A percentile compares a stretch with the other conserved stretches of the same genome.
Evolutionary conservation across 2,329 filamentous ascomycete species (phyloP).

Genomic region (Cordyceps farinosa): DNA sequence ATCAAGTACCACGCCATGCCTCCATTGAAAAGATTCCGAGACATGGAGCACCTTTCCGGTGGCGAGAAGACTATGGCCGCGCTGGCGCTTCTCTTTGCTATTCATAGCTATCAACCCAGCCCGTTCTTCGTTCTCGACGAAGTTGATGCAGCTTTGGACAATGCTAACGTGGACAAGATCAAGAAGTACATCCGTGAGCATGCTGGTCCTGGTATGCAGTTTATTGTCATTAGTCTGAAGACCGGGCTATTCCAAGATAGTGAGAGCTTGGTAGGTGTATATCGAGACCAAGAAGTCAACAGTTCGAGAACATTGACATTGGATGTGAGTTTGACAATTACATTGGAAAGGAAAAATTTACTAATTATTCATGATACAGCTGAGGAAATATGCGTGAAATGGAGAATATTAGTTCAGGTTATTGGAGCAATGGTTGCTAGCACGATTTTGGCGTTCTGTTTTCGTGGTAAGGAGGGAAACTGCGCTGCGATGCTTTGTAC

Average conservation of each 20-base stretch:
- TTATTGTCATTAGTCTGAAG: conserved; percentile 97
- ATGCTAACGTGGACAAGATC: conserved; percentile 93
- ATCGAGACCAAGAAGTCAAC: conserved; percentile 90
- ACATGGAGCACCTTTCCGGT: conserved; percentile 97
- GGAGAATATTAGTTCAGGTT: neutral
- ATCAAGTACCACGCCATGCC: conserved; percentile 99
- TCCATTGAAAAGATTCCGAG: conserved; percentile 93
- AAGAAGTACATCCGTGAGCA: conserved; percentile 95
- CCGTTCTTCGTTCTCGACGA: conserved; percentile 99
- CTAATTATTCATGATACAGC: conserved; percentile 26
- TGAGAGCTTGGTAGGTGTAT: conserved; percentile 92
- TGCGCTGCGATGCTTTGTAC: neutral
- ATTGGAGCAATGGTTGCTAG: neutral
- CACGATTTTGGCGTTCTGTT: conserved; percentile 7
- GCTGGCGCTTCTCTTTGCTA: conserved; percentile 90
- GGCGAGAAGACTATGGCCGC: conserved; percentile 99
- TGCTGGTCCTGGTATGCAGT: conserved; percentile 95
- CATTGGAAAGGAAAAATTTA: neutral
- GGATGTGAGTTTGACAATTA: conserved; percentile 67
- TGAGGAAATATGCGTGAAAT: conserved; percentile 33
- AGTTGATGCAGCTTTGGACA: conserved; percentile 96
- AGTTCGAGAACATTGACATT: conserved; percentile 87
- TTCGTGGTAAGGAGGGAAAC: neutral
- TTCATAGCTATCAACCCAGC: conserved; percentile 91
- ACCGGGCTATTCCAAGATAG: conserved; percentile 93